Evolutionary conservation across 805 yeast species (phyloP).

Genomic region (Ogataea paradorogensis): DNA sequence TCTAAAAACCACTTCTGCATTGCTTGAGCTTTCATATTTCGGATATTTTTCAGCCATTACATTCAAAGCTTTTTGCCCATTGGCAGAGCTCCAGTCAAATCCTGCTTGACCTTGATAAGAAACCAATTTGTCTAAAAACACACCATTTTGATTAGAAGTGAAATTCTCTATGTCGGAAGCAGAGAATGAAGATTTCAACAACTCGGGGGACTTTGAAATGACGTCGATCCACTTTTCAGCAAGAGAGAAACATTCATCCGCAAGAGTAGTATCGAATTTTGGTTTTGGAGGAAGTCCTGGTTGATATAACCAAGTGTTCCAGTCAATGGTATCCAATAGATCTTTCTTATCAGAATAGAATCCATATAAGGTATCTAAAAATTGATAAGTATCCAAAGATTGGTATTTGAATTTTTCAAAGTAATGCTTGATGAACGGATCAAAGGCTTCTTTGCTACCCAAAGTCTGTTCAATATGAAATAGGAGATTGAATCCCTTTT

Average conservation of each 20-base stretch:
- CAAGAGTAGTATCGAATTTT: constrained; percentile 72
- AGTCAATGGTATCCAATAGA: constrained; percentile 68
- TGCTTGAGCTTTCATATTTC: constrained; percentile 50
- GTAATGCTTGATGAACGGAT: constrained; percentile 76
- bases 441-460: constrained; percentile 73
- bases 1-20: constrained; percentile 80
- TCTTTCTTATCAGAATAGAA: constrained; percentile 45
- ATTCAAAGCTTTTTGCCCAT: constrained; percentile 33
- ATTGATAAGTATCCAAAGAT: constrained; percentile 80
- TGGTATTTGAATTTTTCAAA: constrained; percentile 64
- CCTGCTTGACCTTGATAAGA: constrained; percentile 47
- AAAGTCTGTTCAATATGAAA: constrained; percentile 68
- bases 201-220: constrained; percentile 29
- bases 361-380: constrained; percentile 70
- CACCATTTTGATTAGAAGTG: constrained; percentile 73
- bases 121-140: constrained; percentile 69
- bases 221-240: constrained; percentile 62
- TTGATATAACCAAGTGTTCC: constrained; percentile 78
- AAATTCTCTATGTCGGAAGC: constrained; percentile 52
- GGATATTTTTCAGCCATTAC: constrained; percentile 34
- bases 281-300: constrained; percentile 93
- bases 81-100: constrained; percentile 31
- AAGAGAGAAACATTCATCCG: constrained; percentile 64
- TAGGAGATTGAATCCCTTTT: constrained; percentile 80
- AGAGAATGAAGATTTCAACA: constrained; percentile 38